phyloP scores from a whole-genome alignment of 768 basidiomycete genomes.

The Leccinum boreale region DNA sequence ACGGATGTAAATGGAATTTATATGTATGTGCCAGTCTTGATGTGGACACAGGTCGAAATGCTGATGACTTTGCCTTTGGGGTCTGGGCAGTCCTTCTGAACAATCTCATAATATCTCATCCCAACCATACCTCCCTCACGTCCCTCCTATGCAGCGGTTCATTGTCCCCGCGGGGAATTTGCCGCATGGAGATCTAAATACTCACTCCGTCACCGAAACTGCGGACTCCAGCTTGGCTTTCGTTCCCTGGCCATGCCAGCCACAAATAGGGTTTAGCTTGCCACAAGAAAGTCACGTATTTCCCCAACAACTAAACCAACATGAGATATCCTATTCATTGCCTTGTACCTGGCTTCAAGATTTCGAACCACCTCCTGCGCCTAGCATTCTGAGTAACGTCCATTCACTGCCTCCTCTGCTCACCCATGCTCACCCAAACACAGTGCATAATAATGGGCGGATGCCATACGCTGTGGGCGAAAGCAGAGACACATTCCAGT shows the following conservation, averaged over 20 bases:
- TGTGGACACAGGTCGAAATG: not conserved
- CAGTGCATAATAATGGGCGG: not conserved
- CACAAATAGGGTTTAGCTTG: not conserved
- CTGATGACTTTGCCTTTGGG: not conserved
- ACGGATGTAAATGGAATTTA: not conserved
- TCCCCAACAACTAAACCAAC: not conserved
- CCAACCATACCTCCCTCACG: not conserved
- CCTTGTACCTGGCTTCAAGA: not conserved
- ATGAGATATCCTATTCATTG: not conserved
- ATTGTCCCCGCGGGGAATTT: not conserved
- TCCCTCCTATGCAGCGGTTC: not conserved
- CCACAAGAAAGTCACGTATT: not conserved
- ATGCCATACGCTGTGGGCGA: not conserved
- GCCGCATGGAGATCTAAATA: not conserved
- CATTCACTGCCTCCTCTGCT: not conserved
- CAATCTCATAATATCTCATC: not conserved
- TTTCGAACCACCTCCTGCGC: not conserved
- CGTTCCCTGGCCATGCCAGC: not conserved
- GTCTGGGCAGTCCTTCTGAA: not conserved
- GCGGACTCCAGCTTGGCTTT: not conserved
- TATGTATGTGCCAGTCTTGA: slow-evolving; percentile 1
- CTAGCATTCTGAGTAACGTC: not conserved
- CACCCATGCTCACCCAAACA: not conserved
- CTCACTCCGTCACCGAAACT: not conserved
- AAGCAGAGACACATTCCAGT: not conserved